phyloP scores from a whole-genome alignment of 768 basidiomycete species.

The Pulveroboletus sp. region DNA sequence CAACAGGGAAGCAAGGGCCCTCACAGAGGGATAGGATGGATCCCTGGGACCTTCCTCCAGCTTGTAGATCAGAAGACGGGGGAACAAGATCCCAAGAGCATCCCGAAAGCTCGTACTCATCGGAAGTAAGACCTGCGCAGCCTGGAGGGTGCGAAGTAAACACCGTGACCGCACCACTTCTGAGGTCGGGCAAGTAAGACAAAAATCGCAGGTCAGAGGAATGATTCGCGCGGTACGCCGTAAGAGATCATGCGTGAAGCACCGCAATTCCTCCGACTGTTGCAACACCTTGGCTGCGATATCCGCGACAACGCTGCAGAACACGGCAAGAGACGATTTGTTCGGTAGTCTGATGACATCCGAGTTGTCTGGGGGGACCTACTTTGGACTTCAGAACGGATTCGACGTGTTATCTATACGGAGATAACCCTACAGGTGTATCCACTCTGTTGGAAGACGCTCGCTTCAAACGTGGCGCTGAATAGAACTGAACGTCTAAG shows the following conservation, averaged over 20 bases:
- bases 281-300: slow-evolving; percentile 39
- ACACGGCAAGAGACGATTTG: slow-evolving; percentile 39
- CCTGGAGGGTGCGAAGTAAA: slow-evolving; percentile 38
- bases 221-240: slow-evolving; percentile 39
- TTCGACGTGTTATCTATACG: background rate
- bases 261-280: slow-evolving; percentile 41
- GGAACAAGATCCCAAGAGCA: slow-evolving; percentile 31
- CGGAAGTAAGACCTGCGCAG: slow-evolving; percentile 24
- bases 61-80: slow-evolving; percentile 30
- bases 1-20: slow-evolving; percentile 20
- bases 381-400: slow-evolving; percentile 12
- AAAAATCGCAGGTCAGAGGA: slow-evolving; percentile 39
- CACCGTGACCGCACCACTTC: slow-evolving; percentile 34
- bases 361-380: slow-evolving; percentile 34
- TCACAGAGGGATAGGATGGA: slow-evolving; percentile 12
- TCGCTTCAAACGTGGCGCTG: slow-evolving; percentile 33
- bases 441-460: slow-evolving; percentile 29
- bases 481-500: slow-evolving; percentile 38
- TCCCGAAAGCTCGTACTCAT: slow-evolving; percentile 21
- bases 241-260: slow-evolving; percentile 47
- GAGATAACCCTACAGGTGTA: slow-evolving; percentile 28
- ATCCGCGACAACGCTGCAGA: slow-evolving; percentile 45
- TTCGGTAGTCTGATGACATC: slow-evolving; percentile 36
- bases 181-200: slow-evolving; percentile 35
- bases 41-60: slow-evolving; percentile 39